Conservation (phyloP, 345 rosid genomes). For the Clarkia xantiana region DNA sequence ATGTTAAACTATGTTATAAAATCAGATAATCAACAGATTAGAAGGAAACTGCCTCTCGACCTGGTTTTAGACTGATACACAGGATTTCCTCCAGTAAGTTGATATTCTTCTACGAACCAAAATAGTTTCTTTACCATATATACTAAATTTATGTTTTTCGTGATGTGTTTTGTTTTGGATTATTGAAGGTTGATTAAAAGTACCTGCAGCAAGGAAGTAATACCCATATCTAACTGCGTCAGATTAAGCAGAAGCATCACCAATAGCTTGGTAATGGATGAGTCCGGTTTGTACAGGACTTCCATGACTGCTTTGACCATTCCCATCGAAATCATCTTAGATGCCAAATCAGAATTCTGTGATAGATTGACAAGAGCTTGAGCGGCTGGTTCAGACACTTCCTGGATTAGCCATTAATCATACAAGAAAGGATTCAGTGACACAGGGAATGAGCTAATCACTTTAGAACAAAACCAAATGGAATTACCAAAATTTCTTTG, state of each 20-base stretch:
- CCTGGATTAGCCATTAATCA: slow-evolving; percentile 21
- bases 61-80: not conserved
- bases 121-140: no score
- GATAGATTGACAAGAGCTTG: slow-evolving; percentile 88
- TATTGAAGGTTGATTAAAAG: not conserved
- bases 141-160: no score
- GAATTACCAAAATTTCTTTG: no score
- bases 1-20: not conserved
- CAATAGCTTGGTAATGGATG: slow-evolving; percentile 37
- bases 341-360: slow-evolving; percentile 45
- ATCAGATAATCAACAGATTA: no score
- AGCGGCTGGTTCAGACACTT: slow-evolving; percentile 76
- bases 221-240: slow-evolving; percentile 65
- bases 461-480: no score
- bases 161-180: no score
- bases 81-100: not conserved
- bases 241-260: slow-evolving; percentile 91
- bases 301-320: slow-evolving; percentile 53
- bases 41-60: not conserved
- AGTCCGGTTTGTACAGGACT: slow-evolving; percentile 54
- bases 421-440: no score
- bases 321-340: slow-evolving; percentile 55
- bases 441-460: no score
- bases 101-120: no score
- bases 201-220: no score